These are phyloP conservation scores for Diaporthe amygdali DNA, from an alignment of 2,329 filamentous ascomycete species.

Conservation along the genomic window DNA sequence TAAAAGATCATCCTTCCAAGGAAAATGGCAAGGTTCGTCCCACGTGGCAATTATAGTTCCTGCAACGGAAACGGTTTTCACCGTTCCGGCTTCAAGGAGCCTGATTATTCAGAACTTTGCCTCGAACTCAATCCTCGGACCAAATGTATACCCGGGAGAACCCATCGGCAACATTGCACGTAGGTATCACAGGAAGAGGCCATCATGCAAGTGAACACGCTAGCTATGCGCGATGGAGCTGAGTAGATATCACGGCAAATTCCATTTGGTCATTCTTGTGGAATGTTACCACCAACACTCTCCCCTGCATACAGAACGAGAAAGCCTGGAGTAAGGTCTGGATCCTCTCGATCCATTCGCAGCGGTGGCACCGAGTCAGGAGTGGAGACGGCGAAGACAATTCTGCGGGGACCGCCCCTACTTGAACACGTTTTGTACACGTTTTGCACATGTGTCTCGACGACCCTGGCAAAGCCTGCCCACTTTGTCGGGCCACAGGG, in stretches of 20 bases:
- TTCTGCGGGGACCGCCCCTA: background rate
- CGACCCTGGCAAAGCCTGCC: background rate
- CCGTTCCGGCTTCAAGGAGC: background rate
- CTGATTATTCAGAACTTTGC: background rate
- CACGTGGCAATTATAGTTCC: background rate
- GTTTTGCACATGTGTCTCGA: conserved; percentile 1
- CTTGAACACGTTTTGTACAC: background rate
- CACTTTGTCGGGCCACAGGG: background rate
- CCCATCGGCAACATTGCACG: too few relatives aligned
- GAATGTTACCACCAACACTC: background rate
- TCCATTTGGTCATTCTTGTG: too few relatives aligned
- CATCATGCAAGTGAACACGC: too few relatives aligned
- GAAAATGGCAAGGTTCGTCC: background rate
- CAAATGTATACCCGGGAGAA: background rate
- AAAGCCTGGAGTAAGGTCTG: background rate
- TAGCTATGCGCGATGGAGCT: background rate
- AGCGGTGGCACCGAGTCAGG: background rate
- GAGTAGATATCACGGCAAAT: background rate
- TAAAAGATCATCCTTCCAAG: background rate
- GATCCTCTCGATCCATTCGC: background rate
- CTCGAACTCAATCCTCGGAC: background rate
- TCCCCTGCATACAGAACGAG: background rate
- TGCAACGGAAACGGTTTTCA: background rate
- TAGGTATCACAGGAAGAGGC: too few relatives aligned
- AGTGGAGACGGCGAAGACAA: background rate